phyloP scores from a whole-genome alignment of 208 protist genomes.

The Balamuthia mandrillaris region DNA sequence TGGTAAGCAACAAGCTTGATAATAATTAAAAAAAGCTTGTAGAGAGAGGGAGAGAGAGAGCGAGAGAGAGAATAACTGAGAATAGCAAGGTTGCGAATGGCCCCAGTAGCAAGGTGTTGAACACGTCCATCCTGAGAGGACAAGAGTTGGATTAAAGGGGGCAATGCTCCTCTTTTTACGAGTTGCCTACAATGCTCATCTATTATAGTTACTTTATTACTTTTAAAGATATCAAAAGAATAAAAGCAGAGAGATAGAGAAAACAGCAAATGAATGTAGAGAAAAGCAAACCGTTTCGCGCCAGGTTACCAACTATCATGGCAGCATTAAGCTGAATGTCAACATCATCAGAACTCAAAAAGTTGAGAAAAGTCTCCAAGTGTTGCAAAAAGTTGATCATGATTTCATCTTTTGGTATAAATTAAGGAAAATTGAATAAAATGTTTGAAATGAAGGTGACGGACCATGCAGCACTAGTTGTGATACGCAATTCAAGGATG shows the following conservation, averaged over 20 bases:
- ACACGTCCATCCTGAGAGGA: background rate
- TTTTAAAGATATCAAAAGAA: background rate
- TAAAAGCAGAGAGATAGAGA: background rate
- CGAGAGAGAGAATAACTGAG: background rate
- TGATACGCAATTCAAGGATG: background rate
- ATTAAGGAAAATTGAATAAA: too few species aligned
- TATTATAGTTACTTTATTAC: background rate
- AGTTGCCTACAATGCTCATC: slow-evolving; percentile 19
- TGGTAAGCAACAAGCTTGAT: too few species aligned
- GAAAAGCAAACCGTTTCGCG: background rate
- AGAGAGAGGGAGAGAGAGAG: background rate
- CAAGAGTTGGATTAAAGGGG: background rate
- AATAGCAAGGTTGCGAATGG: slow-evolving; percentile 29
- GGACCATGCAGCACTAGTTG: slow-evolving; percentile 28
- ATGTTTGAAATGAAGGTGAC: background rate
- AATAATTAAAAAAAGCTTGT: background rate
- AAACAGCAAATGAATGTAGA: background rate
- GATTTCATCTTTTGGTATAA: background rate
- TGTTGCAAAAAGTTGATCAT: background rate
- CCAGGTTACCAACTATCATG: slow-evolving; percentile 34
- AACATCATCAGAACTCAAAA: background rate
- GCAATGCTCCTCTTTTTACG: background rate
- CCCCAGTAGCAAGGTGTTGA: slow-evolving; percentile 19
- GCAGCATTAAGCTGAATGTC: slow-evolving; percentile 9
- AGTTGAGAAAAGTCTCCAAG: background rate